Evolutionary conservation across 2,329 filamentous ascomycete genomes (phyloP).

Genomic region (Nemania diffusa): DNA sequence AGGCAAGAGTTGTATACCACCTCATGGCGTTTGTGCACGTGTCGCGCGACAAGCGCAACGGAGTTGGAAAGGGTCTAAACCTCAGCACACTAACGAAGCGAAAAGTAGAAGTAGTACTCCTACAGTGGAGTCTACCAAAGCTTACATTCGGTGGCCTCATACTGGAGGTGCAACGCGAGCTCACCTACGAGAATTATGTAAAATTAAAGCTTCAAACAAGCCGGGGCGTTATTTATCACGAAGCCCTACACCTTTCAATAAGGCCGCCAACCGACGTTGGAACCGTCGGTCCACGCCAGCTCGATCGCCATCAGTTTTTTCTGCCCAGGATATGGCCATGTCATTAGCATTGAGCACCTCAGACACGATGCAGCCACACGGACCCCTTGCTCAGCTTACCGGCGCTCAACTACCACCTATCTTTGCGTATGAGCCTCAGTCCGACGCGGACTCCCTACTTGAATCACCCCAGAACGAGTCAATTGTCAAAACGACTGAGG

Average conservation of each 20-base stretch:
- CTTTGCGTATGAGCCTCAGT: constrained; percentile 35
- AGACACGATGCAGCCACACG: constrained; percentile 71
- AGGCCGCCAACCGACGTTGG: constrained; percentile 60
- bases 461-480: constrained; percentile 8
- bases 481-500: constrained; percentile 9
- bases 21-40: constrained; percentile 71
- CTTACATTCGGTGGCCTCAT: constrained; percentile 72
- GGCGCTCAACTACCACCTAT: constrained; percentile 52
- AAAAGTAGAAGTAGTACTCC: constrained; percentile 68
- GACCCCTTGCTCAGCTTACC: constrained; percentile 70
- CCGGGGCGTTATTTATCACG: constrained; percentile 60
- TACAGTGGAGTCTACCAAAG: constrained; percentile 58
- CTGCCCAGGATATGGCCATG: constrained; percentile 69
- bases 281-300: constrained; percentile 61
- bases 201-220: constrained; percentile 60
- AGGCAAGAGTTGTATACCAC: constrained; percentile 71
- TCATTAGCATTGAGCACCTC: constrained; percentile 72
- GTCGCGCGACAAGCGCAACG: constrained; percentile 73
- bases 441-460: constrained; percentile 7
- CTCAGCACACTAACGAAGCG: constrained; percentile 48
- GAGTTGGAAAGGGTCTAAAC: constrained; percentile 72
- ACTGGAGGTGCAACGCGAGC: constrained; percentile 70
- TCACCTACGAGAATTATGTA: constrained; percentile 72
- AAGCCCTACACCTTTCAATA: constrained; percentile 67
- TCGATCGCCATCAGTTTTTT: constrained; percentile 63